Evolutionary conservation across 2,329 filamentous ascomycete species (phyloP), one percentile per base, ranked within the genome.

Genomic region (Hypoxylon sp.): DNA sequence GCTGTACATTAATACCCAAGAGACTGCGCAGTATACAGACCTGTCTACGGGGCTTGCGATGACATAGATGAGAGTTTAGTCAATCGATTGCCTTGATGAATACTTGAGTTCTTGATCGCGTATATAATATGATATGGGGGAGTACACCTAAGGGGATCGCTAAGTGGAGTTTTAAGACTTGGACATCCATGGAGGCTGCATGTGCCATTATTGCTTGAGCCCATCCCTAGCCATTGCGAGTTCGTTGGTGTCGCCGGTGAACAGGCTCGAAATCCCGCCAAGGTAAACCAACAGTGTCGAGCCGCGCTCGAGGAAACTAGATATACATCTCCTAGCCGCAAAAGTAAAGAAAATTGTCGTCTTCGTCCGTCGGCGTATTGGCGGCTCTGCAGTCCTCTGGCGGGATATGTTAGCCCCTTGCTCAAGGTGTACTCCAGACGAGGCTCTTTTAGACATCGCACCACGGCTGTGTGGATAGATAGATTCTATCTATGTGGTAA

Each of bases 291-390:
- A 40, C 16, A 11, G 24, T 42, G 14, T 32, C 16, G 24, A 20
- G 9, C 9, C n/a, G 6, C 16, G 14, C 12, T 24, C 8, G 7
- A 2, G 22, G n/a, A 2, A 24, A 2, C 16, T 32, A 18, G 3
- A n/a, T 18, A 22, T 11, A 12, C 7, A 26, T 4, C n/a, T 18
- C 42, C 28, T 57, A 30, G 28, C 83, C 80, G 70, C 82, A 84
- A 64, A 83, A 83, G 64, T 80, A 80, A 59, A 83, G 80, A 65
- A 83, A 83, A 20, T 83, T 74, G 28, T 76, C 77, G 53, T 80
- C 78, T 6, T 80, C 78, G 57, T 77, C 80, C 30, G 79, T 76
- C 38, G 83, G 71, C 12, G 70, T 54, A 18, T 73, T 74, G 2
- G 75, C 72, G 1, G 67, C 60, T 68, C 80, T 82, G 74, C 82